Percentiles rank a stretch among this genome's conserved stretches.
Evolutionary conservation across 2,329 filamentous ascomycete species (phyloP).

Genomic region (Colletotrichum shisoi): DNA sequence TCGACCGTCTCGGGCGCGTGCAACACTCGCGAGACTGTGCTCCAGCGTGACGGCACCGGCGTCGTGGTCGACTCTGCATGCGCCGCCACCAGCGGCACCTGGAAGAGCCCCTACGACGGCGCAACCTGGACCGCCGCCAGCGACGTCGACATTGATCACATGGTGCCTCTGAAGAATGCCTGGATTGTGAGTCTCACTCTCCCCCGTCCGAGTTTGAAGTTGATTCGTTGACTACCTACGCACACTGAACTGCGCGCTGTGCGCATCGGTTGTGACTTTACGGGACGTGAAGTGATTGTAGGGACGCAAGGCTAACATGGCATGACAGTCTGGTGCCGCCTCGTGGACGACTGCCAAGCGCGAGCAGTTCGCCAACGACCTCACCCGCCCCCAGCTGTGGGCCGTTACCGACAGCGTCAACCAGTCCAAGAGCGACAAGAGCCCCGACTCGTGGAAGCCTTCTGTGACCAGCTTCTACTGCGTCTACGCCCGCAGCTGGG

Average conservation of each 20-base stretch:
- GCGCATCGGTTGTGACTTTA: neutral
- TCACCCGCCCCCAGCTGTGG: slow-evolving; percentile 77
- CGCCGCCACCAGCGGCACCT: slow-evolving; percentile 69
- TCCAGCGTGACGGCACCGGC: slow-evolving; percentile 74
- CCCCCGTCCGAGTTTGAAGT: neutral
- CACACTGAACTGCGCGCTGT: neutral
- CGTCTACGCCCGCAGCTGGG: slow-evolving; percentile 79
- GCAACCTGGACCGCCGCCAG: slow-evolving; percentile 71
- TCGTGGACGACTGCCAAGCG: slow-evolving; percentile 74
- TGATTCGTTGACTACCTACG: neutral
- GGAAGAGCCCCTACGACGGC: slow-evolving; percentile 78
- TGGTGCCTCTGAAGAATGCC: slow-evolving; percentile 81
- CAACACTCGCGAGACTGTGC: slow-evolving; percentile 75
- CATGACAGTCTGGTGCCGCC: slow-evolving; percentile 69
- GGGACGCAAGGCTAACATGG: slow-evolving; percentile 17
- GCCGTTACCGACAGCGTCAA: slow-evolving; percentile 83
- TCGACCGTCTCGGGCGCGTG: slow-evolving; percentile 70
- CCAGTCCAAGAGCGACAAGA: slow-evolving; percentile 73
- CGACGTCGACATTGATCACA: slow-evolving; percentile 83
- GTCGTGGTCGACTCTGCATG: slow-evolving; percentile 69
- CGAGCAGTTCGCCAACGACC: slow-evolving; percentile 77
- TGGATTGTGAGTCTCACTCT: slow-evolving; percentile 68
- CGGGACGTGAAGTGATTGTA: no score
- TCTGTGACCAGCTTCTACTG: slow-evolving; percentile 74
- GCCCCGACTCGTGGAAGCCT: slow-evolving; percentile 80